These are phyloP conservation scores for Solanum megistacrolobum DNA, from an alignment of 257 asterid species.

Conservation along the genomic window DNA sequence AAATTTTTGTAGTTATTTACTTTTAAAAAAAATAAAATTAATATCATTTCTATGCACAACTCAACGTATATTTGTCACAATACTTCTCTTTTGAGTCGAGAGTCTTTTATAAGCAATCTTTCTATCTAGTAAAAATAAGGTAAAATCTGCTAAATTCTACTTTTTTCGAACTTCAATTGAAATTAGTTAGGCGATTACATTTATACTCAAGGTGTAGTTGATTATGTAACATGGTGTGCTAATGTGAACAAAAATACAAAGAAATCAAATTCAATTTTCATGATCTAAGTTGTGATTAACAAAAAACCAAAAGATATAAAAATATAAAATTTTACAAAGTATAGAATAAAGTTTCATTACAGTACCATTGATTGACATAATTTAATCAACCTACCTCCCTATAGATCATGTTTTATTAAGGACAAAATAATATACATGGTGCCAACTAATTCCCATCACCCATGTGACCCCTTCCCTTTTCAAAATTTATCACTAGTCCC, in stretches of 20 bases:
- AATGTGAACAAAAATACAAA: background rate
- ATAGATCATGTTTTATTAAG: background rate
- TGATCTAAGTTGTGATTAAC: background rate
- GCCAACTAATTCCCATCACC: slow-evolving; percentile 11
- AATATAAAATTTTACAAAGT: background rate
- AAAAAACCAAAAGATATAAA: background rate
- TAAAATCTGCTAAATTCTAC: background rate
- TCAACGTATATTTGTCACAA: no score
- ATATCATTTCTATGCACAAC: background rate
- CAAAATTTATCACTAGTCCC: background rate
- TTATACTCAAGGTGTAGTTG: no score
- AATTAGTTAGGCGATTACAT: no score
- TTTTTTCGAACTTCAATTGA: rapidly evolving
- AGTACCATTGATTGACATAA: background rate
- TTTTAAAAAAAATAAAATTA: rapidly evolving
- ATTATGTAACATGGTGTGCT: no score
- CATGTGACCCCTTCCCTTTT: slow-evolving; percentile 17
- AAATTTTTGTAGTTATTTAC: background rate
- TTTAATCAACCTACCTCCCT: slow-evolving; percentile 1
- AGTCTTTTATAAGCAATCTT: no score
- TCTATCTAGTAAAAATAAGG: no score
- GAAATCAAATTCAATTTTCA: no score
- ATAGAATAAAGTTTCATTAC: no score
- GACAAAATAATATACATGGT: slow-evolving; percentile 1
- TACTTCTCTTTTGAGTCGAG: no score